phyloP scores from a whole-genome alignment of 1,284 basidiomycete species.

The Entoloma clypeatum region DNA sequence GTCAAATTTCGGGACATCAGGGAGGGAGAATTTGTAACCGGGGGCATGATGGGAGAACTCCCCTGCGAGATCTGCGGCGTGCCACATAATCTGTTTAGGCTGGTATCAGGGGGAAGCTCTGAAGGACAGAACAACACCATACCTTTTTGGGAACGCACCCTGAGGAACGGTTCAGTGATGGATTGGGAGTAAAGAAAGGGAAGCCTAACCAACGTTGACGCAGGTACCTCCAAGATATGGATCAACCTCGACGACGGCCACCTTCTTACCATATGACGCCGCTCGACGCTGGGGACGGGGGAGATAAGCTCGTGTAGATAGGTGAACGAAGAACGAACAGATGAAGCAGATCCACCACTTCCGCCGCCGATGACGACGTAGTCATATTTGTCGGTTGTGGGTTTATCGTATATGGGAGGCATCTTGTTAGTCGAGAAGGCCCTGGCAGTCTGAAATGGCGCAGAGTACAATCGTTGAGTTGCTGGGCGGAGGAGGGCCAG shows the following conservation, averaged over 20 bases:
- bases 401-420: conserved; percentile 64
- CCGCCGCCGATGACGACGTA: conserved; percentile 83
- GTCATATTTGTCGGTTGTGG: conserved; percentile 68
- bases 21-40: conserved; percentile 74
- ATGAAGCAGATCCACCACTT: conserved; percentile 76
- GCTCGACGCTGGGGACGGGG: conserved; percentile 68
- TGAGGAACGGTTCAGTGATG: conserved; percentile 21
- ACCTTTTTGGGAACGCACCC: conserved; percentile 90
- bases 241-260: conserved; percentile 83
- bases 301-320: background rate
- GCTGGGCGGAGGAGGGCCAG: conserved; percentile 19
- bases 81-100: conserved; percentile 92
- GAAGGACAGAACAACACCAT: conserved; percentile 9
- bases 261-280: conserved; percentile 91
- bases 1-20: conserved; percentile 65
- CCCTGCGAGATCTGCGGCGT: conserved; percentile 91
- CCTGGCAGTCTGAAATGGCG: conserved; percentile 12
- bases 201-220: conserved; percentile 77
- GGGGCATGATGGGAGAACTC: conserved; percentile 74
- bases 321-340: conserved; percentile 42
- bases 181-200: background rate
- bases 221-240: conserved; percentile 90
- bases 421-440: conserved; percentile 31
- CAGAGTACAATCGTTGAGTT: too few species aligned
- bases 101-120: conserved; percentile 1